Conservation (phyloP, 305 asterid genomes). For the Rubia peregrina region DNA sequence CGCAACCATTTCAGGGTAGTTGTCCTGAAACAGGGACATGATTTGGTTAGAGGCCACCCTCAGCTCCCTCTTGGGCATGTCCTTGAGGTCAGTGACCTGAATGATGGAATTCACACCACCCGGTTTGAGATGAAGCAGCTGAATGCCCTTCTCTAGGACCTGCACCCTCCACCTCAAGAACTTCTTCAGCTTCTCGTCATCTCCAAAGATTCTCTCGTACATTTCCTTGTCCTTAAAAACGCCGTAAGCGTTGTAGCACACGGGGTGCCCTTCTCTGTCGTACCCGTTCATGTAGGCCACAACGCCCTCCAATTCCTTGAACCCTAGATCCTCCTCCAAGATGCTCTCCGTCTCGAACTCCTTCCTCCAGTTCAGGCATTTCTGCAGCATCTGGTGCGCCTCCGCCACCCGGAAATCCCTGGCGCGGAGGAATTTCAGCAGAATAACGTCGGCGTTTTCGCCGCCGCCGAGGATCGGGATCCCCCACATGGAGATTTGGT, state of each 20-base stretch:
- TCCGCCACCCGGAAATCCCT: slow-evolving; percentile 62
- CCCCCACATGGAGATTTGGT: slow-evolving; percentile 61
- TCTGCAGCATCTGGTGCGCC: slow-evolving; percentile 50
- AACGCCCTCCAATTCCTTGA: slow-evolving; percentile 67
- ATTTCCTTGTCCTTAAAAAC: slow-evolving; percentile 56
- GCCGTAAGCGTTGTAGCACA: slow-evolving; percentile 87
- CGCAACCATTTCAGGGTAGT: slow-evolving; percentile 98
- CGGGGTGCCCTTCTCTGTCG: slow-evolving; percentile 69
- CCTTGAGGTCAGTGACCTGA: slow-evolving; percentile 89
- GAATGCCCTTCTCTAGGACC: slow-evolving; percentile 74
- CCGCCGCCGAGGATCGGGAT: slow-evolving; percentile 38
- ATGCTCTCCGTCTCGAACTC: slow-evolving; percentile 59
- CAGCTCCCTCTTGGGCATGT: slow-evolving; percentile 93
- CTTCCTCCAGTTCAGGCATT: slow-evolving; percentile 59
- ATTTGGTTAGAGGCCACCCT: slow-evolving; percentile 84
- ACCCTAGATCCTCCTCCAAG: slow-evolving; percentile 63
- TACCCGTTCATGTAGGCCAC: slow-evolving; percentile 74
- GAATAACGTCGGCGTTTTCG: slow-evolving; percentile 59
- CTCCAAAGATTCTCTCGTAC: slow-evolving; percentile 66
- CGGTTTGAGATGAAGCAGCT: slow-evolving; percentile 59
- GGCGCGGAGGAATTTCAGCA: slow-evolving; percentile 83
- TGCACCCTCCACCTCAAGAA: slow-evolving; percentile 93
- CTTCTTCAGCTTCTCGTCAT: slow-evolving; percentile 52
- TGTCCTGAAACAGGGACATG: slow-evolving; percentile 81
- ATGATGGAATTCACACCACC: slow-evolving; percentile 84